Evolutionary conservation across 2,329 filamentous ascomycete genomes (phyloP).

Genomic region (Verticillium isaacii): DNA sequence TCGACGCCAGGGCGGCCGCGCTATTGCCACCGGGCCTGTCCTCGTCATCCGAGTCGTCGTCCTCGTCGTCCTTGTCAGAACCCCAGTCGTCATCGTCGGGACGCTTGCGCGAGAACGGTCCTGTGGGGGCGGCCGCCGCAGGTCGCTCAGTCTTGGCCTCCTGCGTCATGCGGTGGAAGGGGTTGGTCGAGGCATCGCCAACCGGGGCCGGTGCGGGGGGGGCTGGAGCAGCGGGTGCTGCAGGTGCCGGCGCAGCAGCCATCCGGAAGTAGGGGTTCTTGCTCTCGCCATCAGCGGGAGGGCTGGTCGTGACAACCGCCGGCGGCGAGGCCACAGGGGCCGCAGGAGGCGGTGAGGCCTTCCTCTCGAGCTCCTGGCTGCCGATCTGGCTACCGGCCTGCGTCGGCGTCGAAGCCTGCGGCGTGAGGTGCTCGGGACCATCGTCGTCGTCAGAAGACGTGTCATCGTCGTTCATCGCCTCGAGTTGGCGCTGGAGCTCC

Average conservation of each 20-base stretch:
- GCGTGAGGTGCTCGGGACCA: slow-evolving; percentile 64
- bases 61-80: slow-evolving; percentile 57
- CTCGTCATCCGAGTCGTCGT: slow-evolving; percentile 66
- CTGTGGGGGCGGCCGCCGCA: slow-evolving; percentile 34
- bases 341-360: slow-evolving; percentile 45
- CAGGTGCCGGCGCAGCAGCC: slow-evolving; percentile 36
- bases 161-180: slow-evolving; percentile 83
- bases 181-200: slow-evolving; percentile 75
- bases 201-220: slow-evolving; percentile 28
- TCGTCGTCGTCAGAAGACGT: slow-evolving; percentile 77
- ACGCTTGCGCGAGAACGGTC: slow-evolving; percentile 47
- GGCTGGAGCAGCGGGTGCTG: slow-evolving; percentile 37
- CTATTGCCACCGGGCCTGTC: slow-evolving; percentile 75
- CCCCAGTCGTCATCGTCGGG: slow-evolving; percentile 76
- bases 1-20: slow-evolving; percentile 88
- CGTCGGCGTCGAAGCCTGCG: slow-evolving; percentile 56
- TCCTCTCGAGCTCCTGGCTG: slow-evolving; percentile 50
- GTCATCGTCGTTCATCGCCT: slow-evolving; percentile 66
- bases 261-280: slow-evolving; percentile 95
- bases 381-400: slow-evolving; percentile 44
- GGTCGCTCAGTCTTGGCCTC: slow-evolving; percentile 42
- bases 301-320: slow-evolving; percentile 45
- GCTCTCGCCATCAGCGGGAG: slow-evolving; percentile 66
- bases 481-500: slow-evolving; percentile 82
- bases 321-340: slow-evolving; percentile 44